phyloP scores from a whole-genome alignment of 768 basidiomycete species.

The Leucosporidium scottii region DNA sequence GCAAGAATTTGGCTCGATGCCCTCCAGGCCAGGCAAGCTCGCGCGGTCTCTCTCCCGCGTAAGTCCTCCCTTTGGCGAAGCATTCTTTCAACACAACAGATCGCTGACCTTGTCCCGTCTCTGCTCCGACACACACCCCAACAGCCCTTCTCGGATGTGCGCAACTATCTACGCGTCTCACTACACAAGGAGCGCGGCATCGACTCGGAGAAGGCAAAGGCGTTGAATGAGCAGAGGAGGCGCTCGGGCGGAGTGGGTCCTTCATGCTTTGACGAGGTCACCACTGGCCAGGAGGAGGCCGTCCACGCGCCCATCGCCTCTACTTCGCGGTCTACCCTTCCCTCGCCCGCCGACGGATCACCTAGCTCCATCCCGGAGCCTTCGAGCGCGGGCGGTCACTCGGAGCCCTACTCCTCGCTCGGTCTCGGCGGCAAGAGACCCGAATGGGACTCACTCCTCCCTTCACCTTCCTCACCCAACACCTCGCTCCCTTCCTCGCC shows the following conservation, averaged over 20 bases:
- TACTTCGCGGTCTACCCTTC: neutral
- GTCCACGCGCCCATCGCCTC: neutral
- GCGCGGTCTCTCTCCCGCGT: neutral
- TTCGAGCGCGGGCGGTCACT: too few relatives aligned
- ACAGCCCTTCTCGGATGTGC: slow-evolving; percentile 11
- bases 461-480: neutral
- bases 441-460: neutral
- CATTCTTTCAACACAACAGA: neutral
- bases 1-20: neutral
- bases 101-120: neutral
- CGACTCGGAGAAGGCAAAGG: neutral
- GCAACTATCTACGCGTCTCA: slow-evolving; percentile 2
- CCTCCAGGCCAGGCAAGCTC: neutral
- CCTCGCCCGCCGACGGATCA: neutral
- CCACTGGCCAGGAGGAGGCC: neutral
- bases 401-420: neutral
- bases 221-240: neutral
- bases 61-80: neutral
- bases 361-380: too few relatives aligned
- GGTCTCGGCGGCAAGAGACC: neutral
- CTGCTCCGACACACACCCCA: neutral
- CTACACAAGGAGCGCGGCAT: slow-evolving; percentile 9
- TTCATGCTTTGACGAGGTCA: neutral
- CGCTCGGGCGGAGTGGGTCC: neutral
- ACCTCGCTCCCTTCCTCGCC: neutral